These are phyloP conservation scores for Mycena capillaripes DNA, from an alignment of 768 basidiomycete genomes.

Conservation along the genomic window DNA sequence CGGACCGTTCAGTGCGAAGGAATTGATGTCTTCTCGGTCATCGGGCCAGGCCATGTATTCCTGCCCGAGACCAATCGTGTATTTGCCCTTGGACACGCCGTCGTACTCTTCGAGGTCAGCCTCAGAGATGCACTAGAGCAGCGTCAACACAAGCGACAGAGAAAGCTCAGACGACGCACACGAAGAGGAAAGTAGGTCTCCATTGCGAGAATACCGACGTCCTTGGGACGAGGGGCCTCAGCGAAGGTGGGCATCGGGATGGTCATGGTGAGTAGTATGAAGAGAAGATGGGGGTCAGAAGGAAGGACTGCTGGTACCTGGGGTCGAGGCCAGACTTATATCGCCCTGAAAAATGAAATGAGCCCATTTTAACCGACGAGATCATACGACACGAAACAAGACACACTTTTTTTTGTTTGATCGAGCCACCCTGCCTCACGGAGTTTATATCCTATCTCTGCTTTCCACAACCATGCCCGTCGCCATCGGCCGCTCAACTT, in stretches of 20 bases:
- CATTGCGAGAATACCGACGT: slow-evolving; percentile 94
- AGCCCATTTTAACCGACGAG: background rate
- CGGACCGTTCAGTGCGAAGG: slow-evolving; percentile 93
- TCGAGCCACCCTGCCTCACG: background rate
- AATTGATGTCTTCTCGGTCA: slow-evolving; percentile 99
- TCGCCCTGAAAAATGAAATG: background rate
- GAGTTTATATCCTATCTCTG: background rate
- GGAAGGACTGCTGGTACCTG: slow-evolving; percentile 28
- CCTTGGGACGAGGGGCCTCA: slow-evolving; percentile 75
- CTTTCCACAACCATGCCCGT: too few species aligned
- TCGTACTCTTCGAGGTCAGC: slow-evolving; percentile 95
- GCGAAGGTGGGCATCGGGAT: slow-evolving; percentile 37
- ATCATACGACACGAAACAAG: too few species aligned
- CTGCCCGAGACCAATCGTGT: slow-evolving; percentile 98
- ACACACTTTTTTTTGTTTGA: background rate
- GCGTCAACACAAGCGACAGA: slow-evolving; percentile 20
- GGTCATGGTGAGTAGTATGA: slow-evolving; percentile 50
- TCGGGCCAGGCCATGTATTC: slow-evolving; percentile 99
- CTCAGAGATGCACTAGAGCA: slow-evolving; percentile 90
- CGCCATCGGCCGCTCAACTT: too few species aligned
- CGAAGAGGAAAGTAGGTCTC: slow-evolving; percentile 96
- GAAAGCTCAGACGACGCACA: slow-evolving; percentile 58
- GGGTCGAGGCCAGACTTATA: background rate
- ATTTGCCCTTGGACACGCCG: slow-evolving; percentile 95
- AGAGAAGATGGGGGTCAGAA: slow-evolving; percentile 32